Evolutionary conservation across 1,139 yeast species (phyloP).

Genomic region (Scheffersomyces stambukii): DNA sequence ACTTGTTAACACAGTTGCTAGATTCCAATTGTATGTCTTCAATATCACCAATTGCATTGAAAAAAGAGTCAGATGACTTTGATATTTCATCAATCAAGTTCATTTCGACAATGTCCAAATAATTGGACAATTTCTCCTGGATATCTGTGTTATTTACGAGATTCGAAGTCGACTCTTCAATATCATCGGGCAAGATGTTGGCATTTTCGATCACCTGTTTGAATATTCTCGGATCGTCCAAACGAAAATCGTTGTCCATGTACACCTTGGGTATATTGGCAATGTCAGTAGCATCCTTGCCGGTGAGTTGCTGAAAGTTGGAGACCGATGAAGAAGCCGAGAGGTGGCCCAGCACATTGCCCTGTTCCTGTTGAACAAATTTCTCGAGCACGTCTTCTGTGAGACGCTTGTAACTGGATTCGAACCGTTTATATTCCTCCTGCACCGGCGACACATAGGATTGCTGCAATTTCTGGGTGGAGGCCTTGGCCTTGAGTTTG

Average conservation of each 20-base stretch:
- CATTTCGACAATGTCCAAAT: constrained; percentile 80
- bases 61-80: constrained; percentile 77
- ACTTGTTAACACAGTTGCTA: constrained; percentile 42
- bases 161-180: constrained; percentile 11
- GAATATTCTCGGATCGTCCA: constrained; percentile 87
- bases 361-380: constrained; percentile 17
- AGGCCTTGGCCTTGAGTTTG: constrained; percentile 48
- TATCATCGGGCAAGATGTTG: constrained; percentile 29
- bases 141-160: constrained; percentile 46
- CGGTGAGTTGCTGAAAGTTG: constrained; percentile 7
- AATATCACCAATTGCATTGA: constrained; percentile 77
- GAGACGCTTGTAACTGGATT: constrained; percentile 44
- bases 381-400: constrained; percentile 48
- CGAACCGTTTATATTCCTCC: constrained; percentile 53
- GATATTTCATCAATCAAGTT: constrained; percentile 80
- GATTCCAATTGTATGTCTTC: constrained; percentile 59
- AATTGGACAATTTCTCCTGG: constrained; percentile 80
- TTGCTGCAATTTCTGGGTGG: constrained; percentile 42
- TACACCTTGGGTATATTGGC: constrained; percentile 63
- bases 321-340: constrained; percentile 15
- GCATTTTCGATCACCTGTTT: constrained; percentile 63
- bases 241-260: constrained; percentile 62
- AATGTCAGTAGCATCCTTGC: constrained; percentile 10
- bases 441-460: constrained; percentile 43
- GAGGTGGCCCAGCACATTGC: constrained; percentile 4